Evolutionary conservation across 1,284 basidiomycete species (phyloP).

Genomic region (Cerioporus squamosus): DNA sequence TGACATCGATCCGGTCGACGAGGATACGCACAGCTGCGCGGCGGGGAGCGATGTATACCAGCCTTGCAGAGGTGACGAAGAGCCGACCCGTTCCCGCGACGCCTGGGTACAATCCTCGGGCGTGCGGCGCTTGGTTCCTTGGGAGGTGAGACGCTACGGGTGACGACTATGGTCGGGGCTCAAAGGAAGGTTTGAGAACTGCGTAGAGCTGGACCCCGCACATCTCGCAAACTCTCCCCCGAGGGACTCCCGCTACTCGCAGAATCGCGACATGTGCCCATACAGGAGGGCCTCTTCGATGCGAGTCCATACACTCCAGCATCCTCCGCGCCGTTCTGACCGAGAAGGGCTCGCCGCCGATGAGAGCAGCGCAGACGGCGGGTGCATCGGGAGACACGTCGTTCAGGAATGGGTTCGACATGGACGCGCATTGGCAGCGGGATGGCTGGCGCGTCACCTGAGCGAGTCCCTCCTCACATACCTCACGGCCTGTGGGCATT

Average conservation of each 20-base stretch:
- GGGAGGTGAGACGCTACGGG: too few species aligned
- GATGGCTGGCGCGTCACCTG: not conserved
- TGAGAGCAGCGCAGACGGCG: not conserved
- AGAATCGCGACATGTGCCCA: not conserved
- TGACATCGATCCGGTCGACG: too few species aligned
- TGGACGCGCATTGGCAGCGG: not conserved
- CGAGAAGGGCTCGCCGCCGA: not conserved
- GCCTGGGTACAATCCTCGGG: too few species aligned
- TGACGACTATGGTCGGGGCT: too few species aligned
- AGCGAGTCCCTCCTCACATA: not conserved
- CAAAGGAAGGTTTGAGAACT: not conserved
- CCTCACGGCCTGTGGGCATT: not conserved
- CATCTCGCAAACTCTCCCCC: not conserved
- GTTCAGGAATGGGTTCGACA: not conserved
- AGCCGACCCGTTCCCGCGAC: too few species aligned
- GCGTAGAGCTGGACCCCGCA: not conserved
- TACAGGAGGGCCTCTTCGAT: not conserved
- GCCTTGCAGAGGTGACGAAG: too few species aligned
- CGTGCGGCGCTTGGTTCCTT: too few species aligned
- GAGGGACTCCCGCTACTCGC: not conserved
- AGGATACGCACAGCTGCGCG: too few species aligned
- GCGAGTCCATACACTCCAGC: not conserved
- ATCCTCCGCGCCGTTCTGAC: not conserved
- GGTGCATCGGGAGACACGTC: not conserved
- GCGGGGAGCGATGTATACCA: too few species aligned